phyloP scores from a whole-genome alignment of 2,329 filamentous ascomycete genomes.

The Xylariaceae sp. region DNA sequence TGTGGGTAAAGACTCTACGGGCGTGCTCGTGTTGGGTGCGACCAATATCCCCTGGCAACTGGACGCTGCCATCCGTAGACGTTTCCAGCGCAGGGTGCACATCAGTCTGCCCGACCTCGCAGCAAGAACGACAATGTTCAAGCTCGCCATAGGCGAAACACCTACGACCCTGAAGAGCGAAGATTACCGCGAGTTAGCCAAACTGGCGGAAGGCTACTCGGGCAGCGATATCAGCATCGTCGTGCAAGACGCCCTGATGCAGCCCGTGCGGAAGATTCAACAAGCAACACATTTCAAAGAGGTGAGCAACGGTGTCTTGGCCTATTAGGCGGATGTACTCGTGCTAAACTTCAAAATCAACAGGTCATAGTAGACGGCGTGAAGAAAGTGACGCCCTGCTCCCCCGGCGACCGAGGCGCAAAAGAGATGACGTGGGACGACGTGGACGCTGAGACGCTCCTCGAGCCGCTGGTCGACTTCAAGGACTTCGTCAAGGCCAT shows the following conservation, averaged over 20 bases:
- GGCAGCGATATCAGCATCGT: slow-evolving; percentile 94
- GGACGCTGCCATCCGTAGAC: slow-evolving; percentile 88
- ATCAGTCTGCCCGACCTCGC: slow-evolving; percentile 86
- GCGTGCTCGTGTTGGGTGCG: slow-evolving; percentile 88
- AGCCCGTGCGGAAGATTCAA: slow-evolving; percentile 92
- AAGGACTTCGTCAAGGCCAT: slow-evolving; percentile 95
- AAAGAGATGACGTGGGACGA: slow-evolving; percentile 93
- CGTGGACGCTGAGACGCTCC: slow-evolving; percentile 73
- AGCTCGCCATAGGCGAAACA: slow-evolving; percentile 87
- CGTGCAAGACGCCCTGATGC: slow-evolving; percentile 95
- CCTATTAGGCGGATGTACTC: background rate
- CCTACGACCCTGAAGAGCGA: slow-evolving; percentile 73
- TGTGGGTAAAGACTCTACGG: slow-evolving; percentile 90
- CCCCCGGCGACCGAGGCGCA: slow-evolving; percentile 79
- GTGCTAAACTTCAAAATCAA: no score
- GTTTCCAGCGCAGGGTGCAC: slow-evolving; percentile 93
- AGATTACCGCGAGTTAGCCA: slow-evolving; percentile 75
- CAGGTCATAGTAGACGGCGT: slow-evolving; percentile 66
- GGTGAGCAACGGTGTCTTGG: slow-evolving; percentile 43
- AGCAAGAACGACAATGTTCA: slow-evolving; percentile 90
- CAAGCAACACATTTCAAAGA: slow-evolving; percentile 97
- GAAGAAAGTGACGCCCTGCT: slow-evolving; percentile 79
- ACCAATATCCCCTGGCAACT: slow-evolving; percentile 99
- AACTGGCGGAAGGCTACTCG: slow-evolving; percentile 87
- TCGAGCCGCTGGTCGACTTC: slow-evolving; percentile 78